Evolutionary conservation across 1,139 yeast genomes (phyloP), one percentile per base, ranked within the genome.

Genomic region (Casaregolazyma lundiana): DNA sequence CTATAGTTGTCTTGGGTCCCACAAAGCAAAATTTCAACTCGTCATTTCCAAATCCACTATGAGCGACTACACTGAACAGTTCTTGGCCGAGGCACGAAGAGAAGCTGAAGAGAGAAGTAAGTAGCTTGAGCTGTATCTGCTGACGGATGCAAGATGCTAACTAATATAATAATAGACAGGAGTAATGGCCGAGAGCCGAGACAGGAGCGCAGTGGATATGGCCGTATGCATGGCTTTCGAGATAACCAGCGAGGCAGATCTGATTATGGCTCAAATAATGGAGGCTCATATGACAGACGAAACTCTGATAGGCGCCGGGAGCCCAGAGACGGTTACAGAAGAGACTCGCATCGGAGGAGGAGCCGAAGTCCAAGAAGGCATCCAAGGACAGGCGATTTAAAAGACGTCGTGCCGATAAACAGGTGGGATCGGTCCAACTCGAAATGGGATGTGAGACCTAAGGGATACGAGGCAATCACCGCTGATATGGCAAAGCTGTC

Each of bases 401-500:
- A 55, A 59, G 53, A 57, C 22, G 73, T 70, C 0, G 56, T 64
- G 0, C 70, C 82, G 0, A 63, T 79, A 16, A 70, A 75, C 47
- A 64, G 72, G 44, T 57, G 78, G 11, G 56, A 57, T 42, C 69
- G 80, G 35, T 65, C 71, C 6, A 77, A 74, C 35, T 72, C 85
- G 0, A 67, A 74, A 46, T 89, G 96, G 96, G 95, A 89, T 43
- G 69, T 77, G 13, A 74, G 75, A 29, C 90, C 96, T 0, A 68
- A 72, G 41, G 95, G 90, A 0, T 86, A 84, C 62, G 95, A 87
- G 58, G 74, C 76, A 9, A 81, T 86, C 2, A 76, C 87, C 1
- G 85, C 94, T 0, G 88, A 81, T 54, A 73, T 85, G 54, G 95
- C 95, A 4, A 89, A 89, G 59, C 70, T 85, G 17, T 79, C 90